Base-by-base conservation (phyloP, 192 early-diverging fungal species). In the Haplosporangium gracile region DNA sequence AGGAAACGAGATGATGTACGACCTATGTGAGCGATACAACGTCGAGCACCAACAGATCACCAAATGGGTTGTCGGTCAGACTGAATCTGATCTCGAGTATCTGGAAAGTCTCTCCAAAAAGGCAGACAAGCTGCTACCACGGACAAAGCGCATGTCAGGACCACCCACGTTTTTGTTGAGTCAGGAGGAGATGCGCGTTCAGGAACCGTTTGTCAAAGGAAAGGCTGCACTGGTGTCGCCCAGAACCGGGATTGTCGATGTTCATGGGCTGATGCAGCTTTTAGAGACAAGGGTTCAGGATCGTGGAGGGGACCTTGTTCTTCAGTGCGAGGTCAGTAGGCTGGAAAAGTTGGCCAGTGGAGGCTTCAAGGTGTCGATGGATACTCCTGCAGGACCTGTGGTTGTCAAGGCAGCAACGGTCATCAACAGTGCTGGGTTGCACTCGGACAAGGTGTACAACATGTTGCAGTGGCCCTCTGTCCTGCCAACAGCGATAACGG, bases 171-270 rank as follows among this genome's bases (percentile, higher is more conserved):
- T 88, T 70, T 88, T 95, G 49, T 53, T 95, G 5, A 51, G 87
- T 15, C 10, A 84, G 39, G 65, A 80, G 42, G 82, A 91, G 60
- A 89, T 85, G 32, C 55, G 43, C 5, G 26, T 70, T 18, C 76
- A 89, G 68, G 96, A 98, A 81, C 95, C 96, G 5, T 49, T 89
- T 8, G 87, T 97, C 42, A 79, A 88, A 4, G 92, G 92, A 1
- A 77, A 87, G 16, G 79, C 85, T 3, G 95, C 92, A 5, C 83
- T 97, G 32, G 92, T 91, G 15, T 94, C 93, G 34, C 90, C 94
- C 0, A 91, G 95, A 8, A 96, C 97, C 0, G 97, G 96, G 20
- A 98, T 98, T 75, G 72, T 98, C 4, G 97, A 97, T 79, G 93
- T 94, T 13, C 95, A 97, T 78, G 89, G 80, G 5, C 80, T 93